Evolutionary conservation across 2,329 filamentous ascomycete genomes (phyloP).

Genomic region (Allantophomopsis cytisporea): DNA sequence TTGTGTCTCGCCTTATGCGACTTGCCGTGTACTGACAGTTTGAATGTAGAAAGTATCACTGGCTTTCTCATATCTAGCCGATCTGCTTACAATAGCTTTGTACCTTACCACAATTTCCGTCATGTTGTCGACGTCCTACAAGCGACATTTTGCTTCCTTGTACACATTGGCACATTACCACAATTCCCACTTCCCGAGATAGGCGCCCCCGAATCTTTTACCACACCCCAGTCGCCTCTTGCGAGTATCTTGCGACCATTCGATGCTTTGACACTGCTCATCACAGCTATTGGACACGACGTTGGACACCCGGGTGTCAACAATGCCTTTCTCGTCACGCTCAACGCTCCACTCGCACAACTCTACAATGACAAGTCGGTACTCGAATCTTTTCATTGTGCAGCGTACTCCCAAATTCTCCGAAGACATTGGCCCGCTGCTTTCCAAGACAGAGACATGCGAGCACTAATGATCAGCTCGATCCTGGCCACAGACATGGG

Average conservation of each 20-base stretch:
- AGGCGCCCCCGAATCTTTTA: conserved; percentile 9
- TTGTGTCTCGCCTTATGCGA: conserved; percentile 12
- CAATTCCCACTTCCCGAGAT: conserved; percentile 38
- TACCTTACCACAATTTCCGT: conserved; percentile 96
- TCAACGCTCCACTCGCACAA: conserved; percentile 87
- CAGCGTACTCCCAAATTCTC: conserved; percentile 90
- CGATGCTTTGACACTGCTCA: conserved; percentile 76
- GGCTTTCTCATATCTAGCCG: conserved; percentile 80
- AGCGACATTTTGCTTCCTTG: conserved; percentile 80
- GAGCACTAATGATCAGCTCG: conserved; percentile 90
- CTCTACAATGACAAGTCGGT: conserved; percentile 96
- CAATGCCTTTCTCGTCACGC: conserved; percentile 85
- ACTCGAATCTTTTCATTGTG: conserved; percentile 93
- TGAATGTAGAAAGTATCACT: conserved; percentile 56
- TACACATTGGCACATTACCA: conserved; percentile 65
- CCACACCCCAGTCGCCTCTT: conserved; percentile 43
- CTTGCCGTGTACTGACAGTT: conserved; percentile 24
- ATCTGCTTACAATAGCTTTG: conserved; percentile 90
- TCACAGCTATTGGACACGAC: conserved; percentile 96
- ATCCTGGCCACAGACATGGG: conserved; percentile 98
- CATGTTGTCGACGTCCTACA: conserved; percentile 95
- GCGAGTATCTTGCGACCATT: conserved; percentile 70
- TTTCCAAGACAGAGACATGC: conserved; percentile 67
- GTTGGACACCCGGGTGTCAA: conserved; percentile 97
- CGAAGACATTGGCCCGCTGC: conserved; percentile 81